Evolutionary conservation across 2,329 filamentous ascomycete species (phyloP).

Genomic region (Nothophoma quercina): DNA sequence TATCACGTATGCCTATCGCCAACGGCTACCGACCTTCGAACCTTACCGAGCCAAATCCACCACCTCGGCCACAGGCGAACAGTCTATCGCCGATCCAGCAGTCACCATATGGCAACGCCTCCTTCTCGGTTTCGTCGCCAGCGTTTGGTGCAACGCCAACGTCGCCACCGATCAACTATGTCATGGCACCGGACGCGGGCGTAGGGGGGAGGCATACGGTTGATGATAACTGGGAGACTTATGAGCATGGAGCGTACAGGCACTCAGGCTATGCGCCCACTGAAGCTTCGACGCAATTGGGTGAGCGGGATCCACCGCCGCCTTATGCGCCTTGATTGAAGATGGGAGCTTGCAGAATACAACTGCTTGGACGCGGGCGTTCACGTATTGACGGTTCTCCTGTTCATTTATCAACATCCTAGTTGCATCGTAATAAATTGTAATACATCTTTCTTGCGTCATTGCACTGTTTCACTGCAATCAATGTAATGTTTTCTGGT

Average conservation of each 20-base stretch:
- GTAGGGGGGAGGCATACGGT: constrained; percentile 24
- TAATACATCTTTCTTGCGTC: no score
- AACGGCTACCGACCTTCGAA: constrained; percentile 38
- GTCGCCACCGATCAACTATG: constrained; percentile 26
- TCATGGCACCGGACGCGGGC: constrained; percentile 16
- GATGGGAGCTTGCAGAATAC: no score
- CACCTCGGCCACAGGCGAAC: constrained; percentile 20
- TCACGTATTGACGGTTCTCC: no score
- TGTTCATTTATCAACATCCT: no score
- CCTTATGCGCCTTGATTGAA: constrained; percentile 21
- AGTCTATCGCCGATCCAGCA: constrained; percentile 24
- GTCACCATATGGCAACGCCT: constrained; percentile 35
- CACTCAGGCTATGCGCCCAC: constrained; percentile 26
- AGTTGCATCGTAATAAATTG: no score
- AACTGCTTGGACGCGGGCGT: neutral
- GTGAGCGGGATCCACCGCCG: constrained; percentile 32
- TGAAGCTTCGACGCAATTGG: constrained; percentile 30
- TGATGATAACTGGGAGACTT: constrained; percentile 42
- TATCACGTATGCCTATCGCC: constrained; percentile 46
- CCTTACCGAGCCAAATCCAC: constrained; percentile 9
- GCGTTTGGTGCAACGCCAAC: constrained; percentile 33
- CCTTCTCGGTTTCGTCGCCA: constrained; percentile 40
- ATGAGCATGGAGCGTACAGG: constrained; percentile 14
- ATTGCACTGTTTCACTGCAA: no score
- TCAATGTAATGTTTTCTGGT: no score